Evolutionary conservation across 2,329 filamentous ascomycete genomes (phyloP).

Genomic region (Beauveria medogensis): DNA sequence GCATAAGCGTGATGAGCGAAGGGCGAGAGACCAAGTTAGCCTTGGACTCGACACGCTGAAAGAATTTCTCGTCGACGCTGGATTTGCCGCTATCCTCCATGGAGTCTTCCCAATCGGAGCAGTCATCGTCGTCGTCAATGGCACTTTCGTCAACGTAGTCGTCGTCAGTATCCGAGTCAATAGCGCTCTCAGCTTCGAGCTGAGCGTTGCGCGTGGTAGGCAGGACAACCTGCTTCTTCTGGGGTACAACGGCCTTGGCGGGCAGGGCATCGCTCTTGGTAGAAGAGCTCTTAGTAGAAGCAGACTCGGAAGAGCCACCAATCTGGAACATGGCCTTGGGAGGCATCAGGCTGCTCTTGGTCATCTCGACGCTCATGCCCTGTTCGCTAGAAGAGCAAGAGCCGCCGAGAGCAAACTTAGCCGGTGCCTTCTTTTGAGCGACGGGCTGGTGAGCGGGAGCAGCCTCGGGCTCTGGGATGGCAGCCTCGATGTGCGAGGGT

Average conservation of each 20-base stretch:
- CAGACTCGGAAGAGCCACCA: conserved; percentile 61
- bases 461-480: conserved; percentile 54
- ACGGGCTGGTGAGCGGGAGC: conserved; percentile 57
- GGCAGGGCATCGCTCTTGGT: conserved; percentile 47
- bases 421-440: conserved; percentile 51
- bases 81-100: conserved; percentile 76
- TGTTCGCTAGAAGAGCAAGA: conserved; percentile 67
- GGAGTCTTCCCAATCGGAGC: conserved; percentile 55
- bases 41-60: conserved; percentile 85
- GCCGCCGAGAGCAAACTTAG: conserved; percentile 65
- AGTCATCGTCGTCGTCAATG: conserved; percentile 64
- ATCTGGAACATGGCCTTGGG: conserved; percentile 41
- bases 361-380: conserved; percentile 40
- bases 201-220: conserved; percentile 56
- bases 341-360: conserved; percentile 25
- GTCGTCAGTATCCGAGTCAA: conserved; percentile 54
- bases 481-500: conserved; percentile 42
- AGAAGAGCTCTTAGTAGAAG: conserved; percentile 55
- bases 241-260: conserved; percentile 30
- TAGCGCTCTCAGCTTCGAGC: conserved; percentile 44
- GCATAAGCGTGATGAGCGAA: conserved; percentile 82
- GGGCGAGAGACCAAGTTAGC: conserved; percentile 76
- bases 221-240: conserved; percentile 69
- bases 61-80: conserved; percentile 74
- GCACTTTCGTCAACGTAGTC: conserved; percentile 75